phyloP scores from a whole-genome alignment of 2,329 filamentous ascomycete genomes.

The Chrysoporthe cubensis region DNA sequence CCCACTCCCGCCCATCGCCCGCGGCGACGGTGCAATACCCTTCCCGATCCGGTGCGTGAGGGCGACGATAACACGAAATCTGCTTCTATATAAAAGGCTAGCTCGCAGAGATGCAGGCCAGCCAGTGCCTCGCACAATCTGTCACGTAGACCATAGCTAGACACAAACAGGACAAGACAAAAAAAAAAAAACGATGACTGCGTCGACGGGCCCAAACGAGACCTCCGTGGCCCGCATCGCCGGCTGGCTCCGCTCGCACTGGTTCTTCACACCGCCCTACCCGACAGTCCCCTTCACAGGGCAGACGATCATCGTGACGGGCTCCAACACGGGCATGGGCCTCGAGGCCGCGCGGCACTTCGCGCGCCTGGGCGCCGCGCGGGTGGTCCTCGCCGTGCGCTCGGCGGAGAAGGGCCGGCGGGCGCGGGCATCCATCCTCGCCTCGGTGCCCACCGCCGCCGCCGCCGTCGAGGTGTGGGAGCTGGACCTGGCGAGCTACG shows the following conservation, averaged over 20 bases:
- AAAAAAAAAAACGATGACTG: too few species aligned
- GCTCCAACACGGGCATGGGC: slow-evolving; percentile 46
- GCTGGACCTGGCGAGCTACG: slow-evolving; percentile 25
- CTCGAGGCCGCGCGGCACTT: slow-evolving; percentile 37
- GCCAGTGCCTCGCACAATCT: too few species aligned
- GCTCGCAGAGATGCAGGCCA: too few species aligned
- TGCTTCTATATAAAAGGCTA: too few species aligned
- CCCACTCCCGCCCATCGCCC: too few species aligned
- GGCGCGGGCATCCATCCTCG: slow-evolving; percentile 42
- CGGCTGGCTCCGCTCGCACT: slow-evolving; percentile 9
- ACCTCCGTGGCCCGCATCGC: too few species aligned
- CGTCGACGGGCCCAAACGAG: too few species aligned
- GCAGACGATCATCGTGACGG: slow-evolving; percentile 43
- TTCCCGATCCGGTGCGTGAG: too few species aligned
- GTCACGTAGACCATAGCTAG: too few species aligned
- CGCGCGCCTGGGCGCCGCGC: slow-evolving; percentile 40
- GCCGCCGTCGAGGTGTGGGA: slow-evolving; percentile 23
- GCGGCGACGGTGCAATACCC: too few species aligned
- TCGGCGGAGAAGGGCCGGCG: slow-evolving; percentile 40
- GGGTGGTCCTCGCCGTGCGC: slow-evolving; percentile 45
- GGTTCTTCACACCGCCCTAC: not conserved
- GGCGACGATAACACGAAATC: too few species aligned
- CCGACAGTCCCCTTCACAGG: slow-evolving; percentile 21
- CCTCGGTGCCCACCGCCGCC: not conserved
- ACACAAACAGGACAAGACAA: too few species aligned